Evolutionary conservation across 495 filamentous ascomycete species (phyloP).

Genomic region (Trichoderma orchidacearum): DNA sequence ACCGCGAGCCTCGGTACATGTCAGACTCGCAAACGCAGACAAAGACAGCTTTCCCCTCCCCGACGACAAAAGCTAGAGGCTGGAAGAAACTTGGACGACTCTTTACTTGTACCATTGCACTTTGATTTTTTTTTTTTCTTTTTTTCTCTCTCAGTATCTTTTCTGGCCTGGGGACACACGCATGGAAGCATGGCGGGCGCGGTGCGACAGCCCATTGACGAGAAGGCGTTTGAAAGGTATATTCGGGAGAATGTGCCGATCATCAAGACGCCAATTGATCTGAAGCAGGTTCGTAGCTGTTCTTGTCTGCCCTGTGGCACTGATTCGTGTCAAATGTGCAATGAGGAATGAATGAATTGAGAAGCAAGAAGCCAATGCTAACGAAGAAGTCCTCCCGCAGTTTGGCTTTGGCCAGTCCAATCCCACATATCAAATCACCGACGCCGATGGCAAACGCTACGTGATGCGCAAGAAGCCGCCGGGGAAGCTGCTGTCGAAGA

Average conservation of each 20-base stretch:
- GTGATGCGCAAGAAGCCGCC: slow-evolving; percentile 95
- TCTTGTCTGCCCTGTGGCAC: background rate
- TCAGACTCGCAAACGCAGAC: too few species aligned
- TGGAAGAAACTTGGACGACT: too few species aligned
- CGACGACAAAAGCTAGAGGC: too few species aligned
- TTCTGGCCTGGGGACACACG: background rate
- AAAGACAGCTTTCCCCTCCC: too few species aligned
- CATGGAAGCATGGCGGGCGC: slow-evolving; percentile 59
- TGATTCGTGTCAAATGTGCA: too few species aligned
- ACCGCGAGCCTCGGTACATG: background rate
- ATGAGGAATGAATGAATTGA: background rate
- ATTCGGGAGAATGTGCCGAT: slow-evolving; percentile 59
- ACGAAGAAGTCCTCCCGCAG: slow-evolving; percentile 22
- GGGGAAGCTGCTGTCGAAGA: slow-evolving; percentile 78
- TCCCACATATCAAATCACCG: slow-evolving; percentile 82
- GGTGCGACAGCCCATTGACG: slow-evolving; percentile 79
- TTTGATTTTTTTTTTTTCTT: background rate
- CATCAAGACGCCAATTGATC: slow-evolving; percentile 66
- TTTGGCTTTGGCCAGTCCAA: slow-evolving; percentile 97
- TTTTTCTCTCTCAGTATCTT: background rate
- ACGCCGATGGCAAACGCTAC: slow-evolving; percentile 49
- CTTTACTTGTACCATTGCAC: too few species aligned
- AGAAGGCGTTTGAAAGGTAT: slow-evolving; percentile 63
- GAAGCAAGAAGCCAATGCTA: background rate
- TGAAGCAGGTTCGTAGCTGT: slow-evolving; percentile 63